Evolutionary conservation across 2,329 filamentous ascomycete genomes (phyloP).

Genomic region (Helotiales sp.): DNA sequence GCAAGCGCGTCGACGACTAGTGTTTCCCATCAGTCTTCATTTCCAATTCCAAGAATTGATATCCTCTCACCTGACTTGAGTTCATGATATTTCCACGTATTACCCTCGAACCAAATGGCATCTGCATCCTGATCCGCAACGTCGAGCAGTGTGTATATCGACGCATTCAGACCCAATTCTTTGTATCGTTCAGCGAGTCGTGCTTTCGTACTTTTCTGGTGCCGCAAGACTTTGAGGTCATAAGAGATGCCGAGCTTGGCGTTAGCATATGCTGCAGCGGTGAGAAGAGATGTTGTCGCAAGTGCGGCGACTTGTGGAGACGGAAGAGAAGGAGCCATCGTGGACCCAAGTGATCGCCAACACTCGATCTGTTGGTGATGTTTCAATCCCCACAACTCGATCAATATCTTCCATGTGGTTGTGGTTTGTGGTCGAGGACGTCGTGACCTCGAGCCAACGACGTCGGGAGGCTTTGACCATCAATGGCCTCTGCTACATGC

Average conservation of each 20-base stretch:
- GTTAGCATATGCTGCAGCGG: conserved; percentile 42
- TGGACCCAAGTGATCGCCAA: too few relatives aligned
- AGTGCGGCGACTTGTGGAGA: neutral
- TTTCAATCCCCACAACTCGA: too few relatives aligned
- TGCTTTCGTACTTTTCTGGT: conserved; percentile 36
- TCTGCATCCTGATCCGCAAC: conserved; percentile 40
- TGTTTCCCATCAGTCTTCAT: conserved; percentile 9
- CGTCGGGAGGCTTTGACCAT: too few relatives aligned
- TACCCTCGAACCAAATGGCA: conserved; percentile 49
- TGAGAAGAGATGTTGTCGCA: conserved; percentile 25
- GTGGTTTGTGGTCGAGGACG: neutral
- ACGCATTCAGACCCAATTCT: conserved; percentile 39
- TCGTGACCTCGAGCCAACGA: too few relatives aligned
- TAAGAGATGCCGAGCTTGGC: conserved; percentile 42
- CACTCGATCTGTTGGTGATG: too few relatives aligned
- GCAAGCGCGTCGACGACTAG: conserved; percentile 45
- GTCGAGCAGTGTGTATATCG: conserved; percentile 44
- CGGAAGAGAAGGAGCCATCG: neutral
- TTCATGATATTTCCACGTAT: conserved; percentile 46
- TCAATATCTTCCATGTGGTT: neutral
- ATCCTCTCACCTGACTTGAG: conserved; percentile 39
- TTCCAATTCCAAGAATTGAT: neutral
- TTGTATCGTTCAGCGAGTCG: conserved; percentile 38
- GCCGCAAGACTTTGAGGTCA: conserved; percentile 38
- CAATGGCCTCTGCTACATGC: too few relatives aligned